phyloP scores from a whole-genome alignment of 2,329 filamentous ascomycete genomes.

The Penicillium sp. region DNA sequence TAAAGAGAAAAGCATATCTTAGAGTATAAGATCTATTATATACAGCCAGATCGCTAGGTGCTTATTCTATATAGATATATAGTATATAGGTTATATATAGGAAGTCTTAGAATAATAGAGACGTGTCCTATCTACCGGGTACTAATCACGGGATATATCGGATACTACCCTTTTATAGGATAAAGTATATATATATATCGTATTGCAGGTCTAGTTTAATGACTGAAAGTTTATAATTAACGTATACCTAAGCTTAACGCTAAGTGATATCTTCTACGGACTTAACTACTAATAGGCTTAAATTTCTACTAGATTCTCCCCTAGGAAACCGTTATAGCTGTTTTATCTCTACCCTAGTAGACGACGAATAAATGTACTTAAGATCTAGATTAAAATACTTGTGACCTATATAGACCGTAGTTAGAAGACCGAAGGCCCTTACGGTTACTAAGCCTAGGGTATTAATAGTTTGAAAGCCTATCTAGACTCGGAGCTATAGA shows the following conservation, averaged over 20 bases:
- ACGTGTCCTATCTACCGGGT: slow-evolving; percentile 4
- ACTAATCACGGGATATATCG: slow-evolving; percentile 1
- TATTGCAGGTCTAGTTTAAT: not conserved
- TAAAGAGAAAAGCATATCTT: not conserved
- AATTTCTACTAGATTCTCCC: no score
- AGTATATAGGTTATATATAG: slow-evolving; percentile 1
- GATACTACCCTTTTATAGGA: slow-evolving; percentile 7
- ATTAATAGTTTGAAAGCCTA: slow-evolving; percentile 7
- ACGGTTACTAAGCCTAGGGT: not conserved
- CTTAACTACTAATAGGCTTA: no score
- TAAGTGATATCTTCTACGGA: no score
- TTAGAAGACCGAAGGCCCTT: slow-evolving; percentile 1
- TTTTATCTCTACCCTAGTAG: not conserved
- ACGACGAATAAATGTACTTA: not conserved
- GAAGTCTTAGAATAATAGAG: not conserved
- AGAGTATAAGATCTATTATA: slow-evolving; percentile 6
- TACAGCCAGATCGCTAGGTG: slow-evolving; percentile 7
- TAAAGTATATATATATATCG: slow-evolving; percentile 1
- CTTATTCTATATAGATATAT: slow-evolving; percentile 1
- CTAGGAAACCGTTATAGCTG: no score
- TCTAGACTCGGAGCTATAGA: slow-evolving; percentile 7
- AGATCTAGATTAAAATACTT: not conserved
- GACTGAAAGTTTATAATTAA: not conserved
- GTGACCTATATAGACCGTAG: slow-evolving; percentile 1
- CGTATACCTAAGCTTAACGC: no score